phyloP scores from a whole-genome alignment of 768 basidiomycete genomes.

The Boletus pseudo-olivaceus region DNA sequence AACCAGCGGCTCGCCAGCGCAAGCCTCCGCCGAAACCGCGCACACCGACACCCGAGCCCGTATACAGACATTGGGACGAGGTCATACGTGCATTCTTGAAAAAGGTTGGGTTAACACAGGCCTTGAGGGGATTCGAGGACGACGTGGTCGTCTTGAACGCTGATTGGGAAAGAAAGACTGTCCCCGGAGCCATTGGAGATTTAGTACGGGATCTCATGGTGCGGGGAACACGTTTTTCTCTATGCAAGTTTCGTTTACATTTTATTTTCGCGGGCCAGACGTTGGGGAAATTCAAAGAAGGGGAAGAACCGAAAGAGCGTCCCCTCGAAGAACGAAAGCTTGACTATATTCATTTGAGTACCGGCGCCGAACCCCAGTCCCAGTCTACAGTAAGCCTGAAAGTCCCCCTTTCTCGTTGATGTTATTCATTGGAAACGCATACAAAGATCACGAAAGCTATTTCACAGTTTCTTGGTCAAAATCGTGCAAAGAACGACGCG shows the following conservation, averaged over 20 bases:
- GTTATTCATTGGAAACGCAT: conserved; percentile 7
- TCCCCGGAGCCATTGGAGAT: conserved; percentile 53
- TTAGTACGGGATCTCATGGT: conserved; percentile 53
- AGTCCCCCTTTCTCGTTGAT: neutral
- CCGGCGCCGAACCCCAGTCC: conserved; percentile 45
- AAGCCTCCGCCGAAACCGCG: conserved; percentile 27
- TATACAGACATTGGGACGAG: conserved; percentile 60
- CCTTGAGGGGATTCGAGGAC: conserved; percentile 59
- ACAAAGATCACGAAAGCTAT: conserved; percentile 65
- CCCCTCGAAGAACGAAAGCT: conserved; percentile 68
- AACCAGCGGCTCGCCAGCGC: conserved; percentile 26
- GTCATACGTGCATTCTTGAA: conserved; percentile 52
- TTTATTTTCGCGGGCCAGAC: conserved; percentile 15
- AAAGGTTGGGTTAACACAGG: conserved; percentile 53
- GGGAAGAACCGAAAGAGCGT: conserved; percentile 25
- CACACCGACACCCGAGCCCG: conserved; percentile 39
- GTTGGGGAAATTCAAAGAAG: conserved; percentile 30
- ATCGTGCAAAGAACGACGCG: conserved; percentile 66
- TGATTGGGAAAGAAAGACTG: conserved; percentile 57
- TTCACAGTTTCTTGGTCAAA: conserved; percentile 66
- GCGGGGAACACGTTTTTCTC: conserved; percentile 18
- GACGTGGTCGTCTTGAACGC: conserved; percentile 70
- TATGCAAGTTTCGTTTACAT: neutral
- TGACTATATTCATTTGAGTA: conserved; percentile 51
- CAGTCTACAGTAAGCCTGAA: conserved; percentile 53